phyloP scores from a whole-genome alignment of 1,139 yeast species.

The Scheffersomyces lignicola region DNA sequence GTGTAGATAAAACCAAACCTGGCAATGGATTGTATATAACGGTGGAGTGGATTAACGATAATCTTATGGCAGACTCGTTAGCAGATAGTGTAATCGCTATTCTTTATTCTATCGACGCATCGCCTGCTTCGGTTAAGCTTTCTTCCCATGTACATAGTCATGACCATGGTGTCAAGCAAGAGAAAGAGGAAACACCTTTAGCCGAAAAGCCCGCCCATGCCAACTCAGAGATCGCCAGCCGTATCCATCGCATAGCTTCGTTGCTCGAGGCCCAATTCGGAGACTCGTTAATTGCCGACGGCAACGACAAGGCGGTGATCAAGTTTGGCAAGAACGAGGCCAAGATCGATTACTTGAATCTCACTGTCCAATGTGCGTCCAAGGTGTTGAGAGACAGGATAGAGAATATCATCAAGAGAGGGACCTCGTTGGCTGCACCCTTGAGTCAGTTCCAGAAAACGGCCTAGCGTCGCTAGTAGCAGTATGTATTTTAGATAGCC shows the following conservation, averaged over 20 bases:
- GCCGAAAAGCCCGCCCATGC: conserved; percentile 29
- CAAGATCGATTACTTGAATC: conserved; percentile 57
- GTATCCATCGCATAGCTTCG: conserved; percentile 62
- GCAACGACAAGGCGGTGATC: conserved; percentile 50
- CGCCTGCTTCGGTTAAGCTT: conserved; percentile 91
- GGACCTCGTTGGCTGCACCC: conserved; percentile 83
- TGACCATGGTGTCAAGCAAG: conserved; percentile 23
- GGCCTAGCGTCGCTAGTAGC: no score
- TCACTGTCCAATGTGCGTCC: conserved; percentile 75
- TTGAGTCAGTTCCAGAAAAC: conserved; percentile 37
- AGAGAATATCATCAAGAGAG: conserved; percentile 75
- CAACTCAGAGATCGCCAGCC: conserved; percentile 44
- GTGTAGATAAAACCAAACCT: conserved; percentile 42
- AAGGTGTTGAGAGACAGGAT: conserved; percentile 80
- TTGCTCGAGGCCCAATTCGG: conserved; percentile 88
- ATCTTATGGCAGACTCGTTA: conserved; percentile 80
- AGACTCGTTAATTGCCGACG: conserved; percentile 53
- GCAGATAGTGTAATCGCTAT: conserved; percentile 95
- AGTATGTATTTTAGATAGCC: no score
- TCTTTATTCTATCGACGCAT: conserved; percentile 84
- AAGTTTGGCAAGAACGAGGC: conserved; percentile 77
- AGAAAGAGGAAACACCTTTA: conserved; percentile 15
- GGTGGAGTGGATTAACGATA: conserved; percentile 90
- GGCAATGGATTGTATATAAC: conserved; percentile 49
- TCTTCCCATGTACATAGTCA: conserved; percentile 63